phyloP scores from a whole-genome alignment of 495 filamentous ascomycete genomes.

The Trichoderma orchidacearum region DNA sequence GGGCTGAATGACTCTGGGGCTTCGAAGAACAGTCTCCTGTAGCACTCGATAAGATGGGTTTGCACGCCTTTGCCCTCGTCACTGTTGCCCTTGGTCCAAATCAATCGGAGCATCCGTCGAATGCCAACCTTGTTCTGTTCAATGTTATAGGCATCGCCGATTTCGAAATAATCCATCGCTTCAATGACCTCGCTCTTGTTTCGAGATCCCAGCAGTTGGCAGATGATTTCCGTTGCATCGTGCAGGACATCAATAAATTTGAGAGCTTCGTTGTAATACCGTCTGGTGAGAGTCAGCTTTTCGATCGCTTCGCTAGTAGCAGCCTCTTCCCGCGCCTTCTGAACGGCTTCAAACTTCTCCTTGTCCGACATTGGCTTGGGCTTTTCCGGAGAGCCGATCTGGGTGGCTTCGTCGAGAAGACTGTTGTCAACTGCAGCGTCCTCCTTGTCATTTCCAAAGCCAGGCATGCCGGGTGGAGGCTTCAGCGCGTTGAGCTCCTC shows the following conservation, averaged over 20 bases:
- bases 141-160: slow-evolving; percentile 88
- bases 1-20: slow-evolving; percentile 73
- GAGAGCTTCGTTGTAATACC: slow-evolving; percentile 85
- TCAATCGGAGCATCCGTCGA: slow-evolving; percentile 83
- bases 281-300: slow-evolving; percentile 70
- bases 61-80: slow-evolving; percentile 98
- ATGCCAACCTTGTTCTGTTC: slow-evolving; percentile 85
- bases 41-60: slow-evolving; percentile 92
- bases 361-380: slow-evolving; percentile 43
- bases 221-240: slow-evolving; percentile 58
- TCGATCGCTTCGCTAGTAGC: slow-evolving; percentile 65
- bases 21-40: slow-evolving; percentile 90
- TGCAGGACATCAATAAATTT: slow-evolving; percentile 93
- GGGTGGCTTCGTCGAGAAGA: slow-evolving; percentile 83
- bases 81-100: slow-evolving; percentile 99
- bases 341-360: slow-evolving; percentile 38
- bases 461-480: slow-evolving; percentile 64
- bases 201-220: slow-evolving; percentile 76
- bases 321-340: slow-evolving; percentile 57
- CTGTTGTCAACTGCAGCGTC: slow-evolving; percentile 51
- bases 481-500: slow-evolving; percentile 68
- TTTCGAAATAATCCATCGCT: slow-evolving; percentile 96
- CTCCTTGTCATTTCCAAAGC: slow-evolving; percentile 48
- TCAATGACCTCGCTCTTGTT: slow-evolving; percentile 98
- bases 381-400: slow-evolving; percentile 51